These are phyloP conservation scores for Exophiala viscosa DNA, from an alignment of 2,329 filamentous ascomycete species.

Conservation along the genomic window DNA sequence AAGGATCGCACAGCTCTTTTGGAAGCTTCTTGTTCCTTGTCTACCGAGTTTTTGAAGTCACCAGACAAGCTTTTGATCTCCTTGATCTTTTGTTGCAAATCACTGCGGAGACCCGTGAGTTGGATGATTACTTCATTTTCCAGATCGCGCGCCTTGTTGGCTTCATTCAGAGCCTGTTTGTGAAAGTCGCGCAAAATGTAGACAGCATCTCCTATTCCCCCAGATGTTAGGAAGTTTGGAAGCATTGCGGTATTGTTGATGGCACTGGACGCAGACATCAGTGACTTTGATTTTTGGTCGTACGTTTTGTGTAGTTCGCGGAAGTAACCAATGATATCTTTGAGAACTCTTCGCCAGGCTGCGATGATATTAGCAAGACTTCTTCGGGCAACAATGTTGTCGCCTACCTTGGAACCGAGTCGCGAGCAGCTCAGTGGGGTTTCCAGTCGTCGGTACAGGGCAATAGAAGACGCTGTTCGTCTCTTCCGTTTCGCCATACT, in stretches of 20 bases:
- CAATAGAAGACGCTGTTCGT: constrained; percentile 82
- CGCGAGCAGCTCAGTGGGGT: constrained; percentile 81
- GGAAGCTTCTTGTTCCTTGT: constrained; percentile 88
- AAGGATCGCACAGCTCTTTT: constrained; percentile 72
- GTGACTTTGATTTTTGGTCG: constrained; percentile 75
- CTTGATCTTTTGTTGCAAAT: constrained; percentile 94
- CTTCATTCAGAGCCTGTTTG: constrained; percentile 71
- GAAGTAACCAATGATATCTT: constrained; percentile 91
- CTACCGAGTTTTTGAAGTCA: constrained; percentile 95
- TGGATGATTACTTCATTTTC: constrained; percentile 88
- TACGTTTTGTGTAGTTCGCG: constrained; percentile 87
- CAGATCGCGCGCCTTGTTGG: constrained; percentile 84
- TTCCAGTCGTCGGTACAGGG: constrained; percentile 81
- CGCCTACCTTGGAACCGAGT: constrained; percentile 79
- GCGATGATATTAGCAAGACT: constrained; percentile 4
- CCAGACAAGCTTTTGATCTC: constrained; percentile 92
- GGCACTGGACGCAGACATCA: constrained; percentile 77
- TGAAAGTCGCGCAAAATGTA: constrained; percentile 79
- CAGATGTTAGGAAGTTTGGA: constrained; percentile 69
- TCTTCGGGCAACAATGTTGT: neutral
- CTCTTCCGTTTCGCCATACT: constrained; percentile 61
- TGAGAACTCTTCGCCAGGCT: constrained; percentile 95
- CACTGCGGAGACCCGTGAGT: constrained; percentile 77
- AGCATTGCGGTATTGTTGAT: constrained; percentile 77
- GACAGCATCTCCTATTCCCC: constrained; percentile 83